Evolutionary conservation across 495 filamentous ascomycete genomes (phyloP).

Genomic region (Bathelium albidoporum): DNA sequence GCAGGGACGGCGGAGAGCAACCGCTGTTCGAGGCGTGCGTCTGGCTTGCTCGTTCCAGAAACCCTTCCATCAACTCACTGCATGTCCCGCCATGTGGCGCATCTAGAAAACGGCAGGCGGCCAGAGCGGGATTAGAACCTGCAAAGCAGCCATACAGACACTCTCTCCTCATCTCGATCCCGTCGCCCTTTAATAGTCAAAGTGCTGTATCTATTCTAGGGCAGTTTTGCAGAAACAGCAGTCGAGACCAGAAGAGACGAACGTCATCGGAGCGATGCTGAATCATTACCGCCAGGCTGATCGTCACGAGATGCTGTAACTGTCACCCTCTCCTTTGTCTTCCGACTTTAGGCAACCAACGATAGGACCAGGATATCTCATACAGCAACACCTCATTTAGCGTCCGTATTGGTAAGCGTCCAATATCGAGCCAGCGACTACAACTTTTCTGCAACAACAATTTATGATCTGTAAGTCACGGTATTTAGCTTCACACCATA

Average conservation of each 20-base stretch:
- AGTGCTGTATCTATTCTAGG: too few relatives aligned
- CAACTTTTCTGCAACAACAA: background rate
- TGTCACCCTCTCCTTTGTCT: too few relatives aligned
- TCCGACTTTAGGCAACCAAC: too few relatives aligned
- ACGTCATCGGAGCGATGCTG: too few relatives aligned
- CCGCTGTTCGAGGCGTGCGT: background rate
- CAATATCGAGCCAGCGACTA: background rate
- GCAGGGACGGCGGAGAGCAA: background rate
- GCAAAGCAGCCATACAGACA: background rate
- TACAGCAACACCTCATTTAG: background rate
- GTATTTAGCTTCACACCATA: background rate
- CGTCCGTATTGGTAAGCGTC: background rate
- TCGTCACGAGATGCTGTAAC: too few relatives aligned
- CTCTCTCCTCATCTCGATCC: too few relatives aligned
- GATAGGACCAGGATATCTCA: too few relatives aligned
- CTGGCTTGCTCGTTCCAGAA: too few relatives aligned
- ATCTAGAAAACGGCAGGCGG: background rate
- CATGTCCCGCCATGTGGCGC: background rate
- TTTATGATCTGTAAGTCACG: background rate
- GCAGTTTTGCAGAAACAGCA: too few relatives aligned
- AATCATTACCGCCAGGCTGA: too few relatives aligned
- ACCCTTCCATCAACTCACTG: background rate
- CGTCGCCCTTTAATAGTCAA: too few relatives aligned
- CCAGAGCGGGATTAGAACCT: background rate
- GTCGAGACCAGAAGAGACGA: too few relatives aligned